Evolutionary conservation across 2,329 filamentous ascomycete genomes (phyloP), one percentile per base, ranked within the genome.

Genomic region (Fusarium albidum): DNA sequence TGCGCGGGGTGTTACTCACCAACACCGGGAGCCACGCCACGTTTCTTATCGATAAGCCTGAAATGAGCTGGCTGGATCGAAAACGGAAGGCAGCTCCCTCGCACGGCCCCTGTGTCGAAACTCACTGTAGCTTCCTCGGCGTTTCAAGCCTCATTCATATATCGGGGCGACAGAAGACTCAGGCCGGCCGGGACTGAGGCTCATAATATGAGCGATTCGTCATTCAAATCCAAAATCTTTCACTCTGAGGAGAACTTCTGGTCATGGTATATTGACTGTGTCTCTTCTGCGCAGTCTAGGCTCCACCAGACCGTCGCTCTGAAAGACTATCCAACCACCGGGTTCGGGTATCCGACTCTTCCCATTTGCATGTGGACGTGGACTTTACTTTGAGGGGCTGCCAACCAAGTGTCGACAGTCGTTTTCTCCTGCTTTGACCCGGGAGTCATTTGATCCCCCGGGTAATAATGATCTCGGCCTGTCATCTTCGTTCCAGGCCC

Each of bases 1-100:
- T 59, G 41, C 57, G 63, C 54, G 61, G 63, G 56, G 61, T 46
- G 53, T 63, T 66, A 66, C 60, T 66, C 63, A 63, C 51, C 18
- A 42, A 26, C 35, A 41, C 35, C 6, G 6, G 33, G 21, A 29
- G 21, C 46, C 47, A 53, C 38, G 18, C 44, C 49, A 43, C 37
- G 15, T 18, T 17, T 34, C 27, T 56, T 64, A 62, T 64, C 61
- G 61, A 64, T 64, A 64, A 61, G 51, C 21, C 21, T 21, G 21
- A 21, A 21, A 21, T 21, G 21, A 4, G 21, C 21, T 21, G 21
- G 21, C 21, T 21, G 21, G 21, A 21, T 21, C 21, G 21, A 7
- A 21, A 21, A 21, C 7, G 51, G 59, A 49, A 50, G 39, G 37
- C 15, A 21, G 31, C 14, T 33, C 34, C 17, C 12, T 25, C 15